Base-by-base conservation (phyloP, 2,329 filamentous ascomycete species). In the Trichoderma simmonsii region DNA sequence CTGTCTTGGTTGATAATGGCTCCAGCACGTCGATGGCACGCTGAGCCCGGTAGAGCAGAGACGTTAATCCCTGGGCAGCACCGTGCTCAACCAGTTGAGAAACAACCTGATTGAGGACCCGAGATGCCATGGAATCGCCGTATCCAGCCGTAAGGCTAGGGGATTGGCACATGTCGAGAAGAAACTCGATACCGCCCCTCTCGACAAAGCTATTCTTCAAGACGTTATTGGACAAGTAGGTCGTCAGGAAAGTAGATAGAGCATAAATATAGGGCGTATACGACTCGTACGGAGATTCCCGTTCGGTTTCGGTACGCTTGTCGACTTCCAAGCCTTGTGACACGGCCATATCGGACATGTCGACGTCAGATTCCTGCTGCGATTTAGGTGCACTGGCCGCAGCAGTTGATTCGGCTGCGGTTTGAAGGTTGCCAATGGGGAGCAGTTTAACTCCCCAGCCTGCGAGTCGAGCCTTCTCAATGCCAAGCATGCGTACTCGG, bases 121-220 rank as follows among this genome's bases (percentile, higher is more conserved):
- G 88, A 71, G 91, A 91, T 4, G 92, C 89, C 67, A 86, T 83
- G 6, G 88, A 88, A 54, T 92, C 90, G 51, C 90, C 80, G 73
- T 81, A 83, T 18, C 76, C 90, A 30, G 80, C 90, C 1, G 93
- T 90, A 61, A 98, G 86, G 79, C 93, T 95, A 6, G 94, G 92
- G 34, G 95, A 89, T 69, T 92, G 93, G 54, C 92, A 92, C 70
- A 98, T 89, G 78, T 98, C 94, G 69, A 99, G 85, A 24, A 98
- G 85, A 65, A 92, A 86, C 80, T 98, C 94, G 28, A 95, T 90
- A 7, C 94, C 96, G 71, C 94, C 93, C 64, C 88, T 87, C 70
- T 92, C 89, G 74, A 96, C 90, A 77, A 98, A 95, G 28, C 88
- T 87, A 21, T 86, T 84, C 80, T 92, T 95, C 76, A 97, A 87